Percentiles rank a stretch among this genome's conserved stretches.
Conservation (phyloP, 257 asterid species). For the Pogostemon cablin region DNA sequence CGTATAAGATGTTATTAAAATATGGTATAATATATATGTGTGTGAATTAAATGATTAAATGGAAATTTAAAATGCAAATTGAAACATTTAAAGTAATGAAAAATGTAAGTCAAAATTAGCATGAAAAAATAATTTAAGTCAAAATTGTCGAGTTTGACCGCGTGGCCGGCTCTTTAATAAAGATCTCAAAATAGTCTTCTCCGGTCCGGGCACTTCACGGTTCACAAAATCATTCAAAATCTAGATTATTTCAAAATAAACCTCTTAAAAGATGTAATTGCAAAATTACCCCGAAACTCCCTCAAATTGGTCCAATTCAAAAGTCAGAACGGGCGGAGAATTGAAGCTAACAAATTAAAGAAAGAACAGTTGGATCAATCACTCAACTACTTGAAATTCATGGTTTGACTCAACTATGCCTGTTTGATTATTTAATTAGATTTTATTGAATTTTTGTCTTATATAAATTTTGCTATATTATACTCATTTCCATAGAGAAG, state of each 20-base stretch:
- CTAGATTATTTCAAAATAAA: neutral
- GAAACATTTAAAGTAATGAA: too few relatives aligned
- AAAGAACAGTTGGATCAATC: neutral
- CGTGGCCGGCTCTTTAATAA: neutral
- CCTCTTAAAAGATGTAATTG: slow-evolving; percentile 5
- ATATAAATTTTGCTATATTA: too few relatives aligned
- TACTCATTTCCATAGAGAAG: too few relatives aligned
- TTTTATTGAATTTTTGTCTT: too few relatives aligned
- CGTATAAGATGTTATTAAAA: too few relatives aligned
- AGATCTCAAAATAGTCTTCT: slow-evolving; percentile 5
- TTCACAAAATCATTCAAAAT: neutral
- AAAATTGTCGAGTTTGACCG: slow-evolving; percentile 26
- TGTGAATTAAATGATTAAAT: too few relatives aligned
- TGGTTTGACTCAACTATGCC: neutral
- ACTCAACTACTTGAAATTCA: neutral
- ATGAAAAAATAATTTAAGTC: neutral
- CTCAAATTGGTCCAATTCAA: neutral
- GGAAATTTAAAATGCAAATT: too few relatives aligned
- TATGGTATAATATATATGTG: too few relatives aligned
- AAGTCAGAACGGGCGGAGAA: slow-evolving; percentile 15
- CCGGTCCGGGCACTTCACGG: neutral
- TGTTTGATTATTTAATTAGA: neutral
- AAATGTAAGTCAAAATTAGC: neutral
- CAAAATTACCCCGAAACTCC: slow-evolving; percentile 6
- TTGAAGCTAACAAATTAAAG: neutral